Evolutionary conservation across 2,329 filamentous ascomycete genomes (phyloP), one percentile per base, ranked within the genome.

Genomic region (Penicillium sp.): DNA sequence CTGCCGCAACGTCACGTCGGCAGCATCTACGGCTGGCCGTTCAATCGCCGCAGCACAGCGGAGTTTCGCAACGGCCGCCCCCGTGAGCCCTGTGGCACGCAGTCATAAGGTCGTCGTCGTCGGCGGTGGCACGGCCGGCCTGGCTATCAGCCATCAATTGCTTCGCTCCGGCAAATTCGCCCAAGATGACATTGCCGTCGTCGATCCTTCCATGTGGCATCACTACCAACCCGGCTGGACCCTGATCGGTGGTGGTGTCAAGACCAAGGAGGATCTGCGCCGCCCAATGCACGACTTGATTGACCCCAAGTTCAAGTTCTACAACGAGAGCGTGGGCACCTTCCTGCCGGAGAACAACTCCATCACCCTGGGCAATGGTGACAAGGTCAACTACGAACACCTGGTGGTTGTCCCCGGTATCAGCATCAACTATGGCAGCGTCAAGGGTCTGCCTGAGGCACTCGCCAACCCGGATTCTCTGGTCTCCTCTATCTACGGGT

Each of bases 171-270:
- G 79, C 37, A 74, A 74, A 24, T 84, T 84, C 59, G 55, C 65
- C 0, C 68, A 73, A 38, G 72, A 80, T 29, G 82, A 85, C 52
- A 83, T 85, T 53, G 82, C 82, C 26, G 59, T 85, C 22, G 68
- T 85, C 39, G 82, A 85, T 55, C 82, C 82, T 0, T 75, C 82
- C 1, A 62, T 69, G 55, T 82, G 75, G 73, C 82, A 85, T 61
- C 75, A 85, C 68, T 85, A 84, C 63, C 82, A 85, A 64, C 81
- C 82, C 1, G 82, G 82, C 48, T 85, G 82, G 82, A 85, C 82
- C 2, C 72, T 85, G 1, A 82, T 85, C 2, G 82, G 82, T 38
- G 81, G 79, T 35, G 82, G 82, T 3, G 72, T 85, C 34, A 84
- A 84, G 66, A 75, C 71, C 41, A 82, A 81, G 61, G 71, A 82